Base-by-base conservation (phyloP, 164 flowering plant species). In the Sextonia rubra region DNA sequence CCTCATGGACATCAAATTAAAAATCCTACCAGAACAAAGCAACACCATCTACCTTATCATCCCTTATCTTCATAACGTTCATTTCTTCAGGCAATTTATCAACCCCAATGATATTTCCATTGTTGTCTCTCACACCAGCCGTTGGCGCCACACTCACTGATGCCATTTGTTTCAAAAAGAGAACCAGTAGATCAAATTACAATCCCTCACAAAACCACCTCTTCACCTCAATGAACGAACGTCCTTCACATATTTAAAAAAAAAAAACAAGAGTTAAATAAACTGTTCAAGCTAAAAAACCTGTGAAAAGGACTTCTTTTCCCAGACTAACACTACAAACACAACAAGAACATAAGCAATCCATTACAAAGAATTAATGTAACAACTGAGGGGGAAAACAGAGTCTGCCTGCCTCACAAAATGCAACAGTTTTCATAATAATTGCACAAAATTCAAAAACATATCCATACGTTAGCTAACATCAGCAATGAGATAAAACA, bases 61-160 rank as follows among this genome's bases (percentile, higher is more conserved):
- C 94, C 77, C 85, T 85, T 67, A 91, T 83, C 77, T 84, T 91
- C 93, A 91, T 89, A 72, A 85, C 91, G 74, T 86, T 91, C 90
- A 91, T 87, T 74, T 88, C 92, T 26, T 84, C 92, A 17, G 92
- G 94, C 70, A 91, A 79, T 73, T 71, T 85, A 77, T 90, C 94
- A 68, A 85, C 84, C 60, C 77, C 88, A 64, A 70, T 79, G 18
- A 79, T 60, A 48, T 81, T 87, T 49, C 86, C 86, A 74, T 77
- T 69, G 15, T 81, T 73, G 67, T 87, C 89, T 79, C 90, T 76
- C 65, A 86, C 60, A 63, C 84, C 86, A 61, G 87, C 78, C 71
- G 84, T 52, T 58, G 84, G 85, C 22, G 73, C 85, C 1, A 85
- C 74, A 23, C 86, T 73, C 27, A 83, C 85, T 25, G 93, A 87